Evolutionary conservation across 768 basidiomycete species (phyloP).

Genomic region (Psilocybe tampanensis): DNA sequence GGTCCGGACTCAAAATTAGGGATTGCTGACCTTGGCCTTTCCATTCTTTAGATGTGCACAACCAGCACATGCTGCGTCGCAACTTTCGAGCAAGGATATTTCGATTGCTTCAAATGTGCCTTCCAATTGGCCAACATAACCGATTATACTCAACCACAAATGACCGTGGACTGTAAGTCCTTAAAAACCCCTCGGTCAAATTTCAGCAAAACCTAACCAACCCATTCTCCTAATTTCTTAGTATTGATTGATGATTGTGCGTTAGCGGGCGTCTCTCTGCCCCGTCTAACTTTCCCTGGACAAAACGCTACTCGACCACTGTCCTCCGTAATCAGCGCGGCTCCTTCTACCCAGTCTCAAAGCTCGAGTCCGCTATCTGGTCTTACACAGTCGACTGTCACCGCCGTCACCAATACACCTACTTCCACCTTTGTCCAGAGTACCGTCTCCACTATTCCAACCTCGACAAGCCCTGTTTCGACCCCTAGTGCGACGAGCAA

Average conservation of each 20-base stretch:
- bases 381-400: background rate
- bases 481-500: background rate
- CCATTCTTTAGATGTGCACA: conserved; percentile 23
- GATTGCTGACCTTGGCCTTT: background rate
- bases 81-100: conserved; percentile 40
- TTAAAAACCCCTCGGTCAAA: background rate
- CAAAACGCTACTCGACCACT: conserved; percentile 13
- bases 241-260: conserved; percentile 25
- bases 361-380: background rate
- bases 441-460: conserved; percentile 5
- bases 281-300: conserved; percentile 29
- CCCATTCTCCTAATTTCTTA: conserved; percentile 1
- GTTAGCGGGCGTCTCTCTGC: conserved; percentile 21
- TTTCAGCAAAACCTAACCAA: background rate
- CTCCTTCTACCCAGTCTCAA: background rate
- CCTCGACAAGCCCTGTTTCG: background rate
- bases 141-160: conserved; percentile 33
- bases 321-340: conserved; percentile 3
- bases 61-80: conserved; percentile 38
- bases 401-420: background rate
- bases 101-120: conserved; percentile 44
- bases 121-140: conserved; percentile 29
- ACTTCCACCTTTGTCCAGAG: conserved; percentile 5
- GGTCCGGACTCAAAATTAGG: background rate
- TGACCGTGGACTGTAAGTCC: conserved; percentile 34